Base-by-base conservation (phyloP, 2,329 filamentous ascomycete species). In the Amesomyces nigricolor region DNA sequence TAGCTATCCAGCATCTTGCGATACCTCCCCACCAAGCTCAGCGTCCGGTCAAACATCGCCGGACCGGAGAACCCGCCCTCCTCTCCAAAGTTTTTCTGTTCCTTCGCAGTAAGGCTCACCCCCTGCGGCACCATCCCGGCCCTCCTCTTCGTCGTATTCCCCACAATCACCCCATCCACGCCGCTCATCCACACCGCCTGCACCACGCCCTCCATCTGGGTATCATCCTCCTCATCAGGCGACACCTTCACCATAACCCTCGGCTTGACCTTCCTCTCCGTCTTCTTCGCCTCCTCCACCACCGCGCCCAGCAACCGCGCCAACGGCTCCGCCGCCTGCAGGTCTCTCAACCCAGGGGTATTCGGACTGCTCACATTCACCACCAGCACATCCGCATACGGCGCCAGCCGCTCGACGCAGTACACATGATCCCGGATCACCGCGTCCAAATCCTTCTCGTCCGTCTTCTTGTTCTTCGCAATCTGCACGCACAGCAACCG, bases 311-410 rank as follows among this genome's bases (percentile, higher is more conserved):
- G 75, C 46, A 99, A 86, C 42, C 82, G 77, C 2, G 90, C 92
- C 54, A 99, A 74, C 1, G 91, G 92, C 61, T 88, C 90, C 0
- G 86, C 82, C 2, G 88, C 88, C 72, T 99, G 94, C 38, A 99
- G 76, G 54, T 90, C 87, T 22, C 94, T 83, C 47, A 97, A 79
- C 0, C 94, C 92, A 0, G 92, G 92, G 0, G 92, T 97, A 73
- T 99, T 99, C 22, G 94, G 94, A 64, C 89, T 95, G 66, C 91
- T 96, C 48, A 99, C 94, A 66, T 99, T 99, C 67, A 99, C 94
- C 7, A 97, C 92, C n/a, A 99, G 75, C 37, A 99, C 87, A 66
- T 99, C 94, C 10, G 94, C 91, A 68, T 96, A 99, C 49, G 80
- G 86, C 4, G 87, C 94, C 38, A 99, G 75, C 45, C 85, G 80